phyloP scores from a whole-genome alignment of 2,329 filamentous ascomycete species.

The Sclerotinia sclerotiorum region DNA sequence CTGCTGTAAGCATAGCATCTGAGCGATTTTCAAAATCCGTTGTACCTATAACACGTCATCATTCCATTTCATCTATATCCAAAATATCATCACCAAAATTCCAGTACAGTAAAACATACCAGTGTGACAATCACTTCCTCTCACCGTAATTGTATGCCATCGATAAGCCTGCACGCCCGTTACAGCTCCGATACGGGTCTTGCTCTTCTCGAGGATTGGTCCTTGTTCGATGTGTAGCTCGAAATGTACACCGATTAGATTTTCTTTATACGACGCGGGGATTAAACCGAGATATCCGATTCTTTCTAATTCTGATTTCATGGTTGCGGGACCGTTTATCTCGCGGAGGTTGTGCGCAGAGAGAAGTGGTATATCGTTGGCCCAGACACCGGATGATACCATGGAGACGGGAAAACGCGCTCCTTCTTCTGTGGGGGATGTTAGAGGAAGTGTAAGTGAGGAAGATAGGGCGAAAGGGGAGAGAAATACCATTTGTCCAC shows the following conservation, averaged over 20 bases:
- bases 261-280: conserved; percentile 56
- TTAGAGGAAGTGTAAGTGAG: background rate
- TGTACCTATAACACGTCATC: conserved; percentile 47
- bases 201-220: conserved; percentile 65
- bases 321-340: conserved; percentile 60
- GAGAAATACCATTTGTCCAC: conserved; percentile 24
- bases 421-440: conserved; percentile 64
- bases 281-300: conserved; percentile 67
- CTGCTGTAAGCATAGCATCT: conserved; percentile 67
- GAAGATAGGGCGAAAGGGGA: background rate
- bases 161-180: conserved; percentile 72
- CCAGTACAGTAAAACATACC: conserved; percentile 37
- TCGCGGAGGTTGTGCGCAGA: conserved; percentile 62
- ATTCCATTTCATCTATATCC: background rate
- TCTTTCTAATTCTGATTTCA: conserved; percentile 67
- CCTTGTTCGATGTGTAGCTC: conserved; percentile 87
- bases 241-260: conserved; percentile 74
- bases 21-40: conserved; percentile 66
- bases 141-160: conserved; percentile 68
- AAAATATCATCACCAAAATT: background rate
- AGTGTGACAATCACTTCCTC: conserved; percentile 69
- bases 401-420: conserved; percentile 76
- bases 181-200: conserved; percentile 67
- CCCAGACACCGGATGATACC: conserved; percentile 75
- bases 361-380: conserved; percentile 62